These are phyloP conservation scores for Nematocida displodere DNA, from an alignment of 371 early-diverging fungal species.

Conservation along the genomic window DNA sequence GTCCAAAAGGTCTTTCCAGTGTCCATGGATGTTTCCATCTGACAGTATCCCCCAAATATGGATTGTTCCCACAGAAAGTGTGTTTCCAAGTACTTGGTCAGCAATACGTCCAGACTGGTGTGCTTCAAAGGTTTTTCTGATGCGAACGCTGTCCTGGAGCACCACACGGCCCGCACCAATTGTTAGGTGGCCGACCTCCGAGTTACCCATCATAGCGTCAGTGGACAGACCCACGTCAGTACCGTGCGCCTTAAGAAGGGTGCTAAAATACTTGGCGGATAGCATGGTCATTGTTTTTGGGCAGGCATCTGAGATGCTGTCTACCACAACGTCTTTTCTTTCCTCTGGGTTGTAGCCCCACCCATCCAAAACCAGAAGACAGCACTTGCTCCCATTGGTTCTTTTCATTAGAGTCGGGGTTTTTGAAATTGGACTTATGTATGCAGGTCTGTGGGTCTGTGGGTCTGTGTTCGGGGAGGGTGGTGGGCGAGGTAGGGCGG, in stretches of 20 bases:
- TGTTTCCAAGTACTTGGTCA: not conserved
- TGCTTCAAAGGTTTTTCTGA: constrained; percentile 68
- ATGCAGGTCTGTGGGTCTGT: too few relatives aligned
- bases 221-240: constrained; percentile 83
- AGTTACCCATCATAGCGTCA: constrained; percentile 96
- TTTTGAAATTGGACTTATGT: too few relatives aligned
- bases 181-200: constrained; percentile 97
- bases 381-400: constrained; percentile 60
- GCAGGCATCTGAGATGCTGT: constrained; percentile 38
- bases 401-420: too few relatives aligned
- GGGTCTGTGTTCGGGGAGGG: too few relatives aligned
- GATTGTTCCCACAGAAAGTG: constrained; percentile 68
- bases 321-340: constrained; percentile 7
- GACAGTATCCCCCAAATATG: constrained; percentile 85
- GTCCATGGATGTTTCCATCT: constrained; percentile 97
- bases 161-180: constrained; percentile 97
- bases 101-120: constrained; percentile 66
- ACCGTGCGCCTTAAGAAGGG: constrained; percentile 80
- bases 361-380: constrained; percentile 65
- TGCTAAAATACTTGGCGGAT: constrained; percentile 58
- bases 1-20: constrained; percentile 80
- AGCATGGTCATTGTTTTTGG: constrained; percentile 46
- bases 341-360: constrained; percentile 57
- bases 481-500: too few relatives aligned
- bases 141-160: constrained; percentile 72